A percentile compares a stretch with the other conserved stretches of the same genome.
These are phyloP conservation scores for Physcomitrellopsis africana DNA, from an alignment of 225 moss, liverwort and hornwort species.

Conservation along the genomic window DNA sequence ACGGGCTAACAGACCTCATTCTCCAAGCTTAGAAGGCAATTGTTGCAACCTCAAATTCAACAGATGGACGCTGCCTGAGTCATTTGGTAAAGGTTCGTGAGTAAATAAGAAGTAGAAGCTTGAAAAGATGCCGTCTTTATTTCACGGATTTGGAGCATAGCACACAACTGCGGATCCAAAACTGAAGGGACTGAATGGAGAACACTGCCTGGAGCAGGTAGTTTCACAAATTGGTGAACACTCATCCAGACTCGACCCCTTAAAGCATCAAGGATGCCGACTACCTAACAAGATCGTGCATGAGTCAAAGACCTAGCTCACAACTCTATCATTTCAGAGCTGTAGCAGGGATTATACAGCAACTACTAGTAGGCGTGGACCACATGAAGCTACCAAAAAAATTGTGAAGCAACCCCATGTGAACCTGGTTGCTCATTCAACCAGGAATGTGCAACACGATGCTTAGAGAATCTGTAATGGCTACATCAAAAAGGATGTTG, in stretches of 20 bases:
- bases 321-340: neutral
- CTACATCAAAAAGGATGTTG: constrained; percentile 16
- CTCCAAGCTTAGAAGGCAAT: too few species aligned
- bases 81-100: too few species aligned
- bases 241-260: neutral
- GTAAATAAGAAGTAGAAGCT: too few species aligned
- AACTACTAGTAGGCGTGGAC: constrained; percentile 12
- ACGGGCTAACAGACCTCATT: too few species aligned
- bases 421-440: constrained; percentile 12
- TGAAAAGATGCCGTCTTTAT: too few species aligned
- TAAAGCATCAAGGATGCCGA: constrained; percentile 19
- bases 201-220: neutral
- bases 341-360: constrained; percentile 3
- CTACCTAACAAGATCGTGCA: constrained; percentile 15
- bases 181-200: constrained; percentile 14
- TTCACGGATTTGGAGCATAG: too few species aligned
- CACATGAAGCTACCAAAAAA: constrained; percentile 18
- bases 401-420: constrained; percentile 14
- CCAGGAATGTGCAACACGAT: constrained; percentile 11
- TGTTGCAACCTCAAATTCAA: too few species aligned
- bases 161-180: neutral
- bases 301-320: constrained; percentile 21
- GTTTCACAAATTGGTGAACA: neutral
- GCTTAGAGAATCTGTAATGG: neutral
- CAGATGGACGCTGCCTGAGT: too few species aligned